Base-by-base conservation (phyloP, 768 basidiomycete genomes). In the Tubosaeta brunneosetosa region DNA sequence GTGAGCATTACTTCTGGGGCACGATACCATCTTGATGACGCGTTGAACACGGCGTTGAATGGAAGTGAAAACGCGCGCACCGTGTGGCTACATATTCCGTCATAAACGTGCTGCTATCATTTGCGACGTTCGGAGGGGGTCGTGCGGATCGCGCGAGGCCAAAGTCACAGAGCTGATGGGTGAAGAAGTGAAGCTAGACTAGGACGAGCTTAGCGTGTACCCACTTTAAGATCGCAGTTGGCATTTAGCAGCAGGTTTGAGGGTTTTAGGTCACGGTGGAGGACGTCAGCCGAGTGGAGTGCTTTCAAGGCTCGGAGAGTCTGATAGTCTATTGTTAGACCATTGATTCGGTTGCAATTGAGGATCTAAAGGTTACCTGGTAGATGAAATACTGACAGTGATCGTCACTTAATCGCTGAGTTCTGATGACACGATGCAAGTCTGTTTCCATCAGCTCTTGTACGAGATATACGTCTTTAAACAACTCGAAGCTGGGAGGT, bases 1-100 rank as follows among this genome's bases (percentile, higher is more conserved):
- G 92, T 95, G 33, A 98, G 79, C 95, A 98, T 97, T 55, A 98
- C 91, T 68, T 97, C 95, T 0, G 95, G 95, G 0, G 95, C 95
- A 29, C 95, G 84, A 67, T 97, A 98, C 95, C 95, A 97, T 64
- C 92, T 85, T 46, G 11, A 25, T 36, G 41, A 37, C 51, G 44
- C 26, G 48, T 57, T 41, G 55, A 50, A 42, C 25, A 32, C 9
- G 40, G 37, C 36, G 26, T 19, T 29, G 3, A 3, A 26, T 10
- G 26, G 31, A 43, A 36, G 45, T 3, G 19, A 4, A 8, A 19
- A 44, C 33, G 12, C 17, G 51, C 70, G 46, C 53, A 94, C 80
- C 94, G 78, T 13, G 95, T 97, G 1, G 94, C 94, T 22, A 97
- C 94, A 60, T 98, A 97, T 81, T 95, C 91, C 8, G 88, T 90